Base-by-base conservation (phyloP, 2,329 filamentous ascomycete genomes). In the Lasiodiplodia citricola region DNA sequence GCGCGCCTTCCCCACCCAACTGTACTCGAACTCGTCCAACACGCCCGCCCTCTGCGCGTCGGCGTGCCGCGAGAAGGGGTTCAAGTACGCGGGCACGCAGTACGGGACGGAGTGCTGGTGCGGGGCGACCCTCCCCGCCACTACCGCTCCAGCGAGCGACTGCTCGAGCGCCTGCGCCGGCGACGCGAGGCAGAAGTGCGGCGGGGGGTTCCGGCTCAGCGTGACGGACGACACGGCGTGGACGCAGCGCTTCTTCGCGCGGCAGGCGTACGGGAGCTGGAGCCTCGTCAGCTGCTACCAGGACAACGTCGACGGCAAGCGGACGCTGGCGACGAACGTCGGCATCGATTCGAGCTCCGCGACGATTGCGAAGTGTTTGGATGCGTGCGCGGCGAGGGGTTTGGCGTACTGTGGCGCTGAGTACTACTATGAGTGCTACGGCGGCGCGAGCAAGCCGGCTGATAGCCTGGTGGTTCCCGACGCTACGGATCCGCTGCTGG, bases 41-140 rank as follows among this genome's bases (percentile, higher is more conserved):
- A 64, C 56, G 11, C 56, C 44, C 1, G 23, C 28, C 10, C 47
- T 62, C 21, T 68, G 66, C 28, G 58, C 58, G 18, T 41, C 56
- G 8, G 66, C 56, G 6, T 68, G 66, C 44, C 23, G 21, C 16
- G 68, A 70, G 37, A 67, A 57, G 1, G 71, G 72, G 2, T 75
- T 73, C 51, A 73, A 71, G 28, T 77, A 75, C 44, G 71, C 74
- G 28, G 75, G 73, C 11, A 76, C 75, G 1, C 73, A 76, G 62
- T 76, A 76, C 66, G 70, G 70, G 23, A 71, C 73, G 55, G 76
- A 80, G 72, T 78, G 77, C 50, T 79, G 73, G 72, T 79, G 77
- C 70, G 78, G 78, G 16, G 75, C 76, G 67, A 74, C 70, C 18
- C 72, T 74, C 13, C 74, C 74, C 16, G 37, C 72, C 3, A 67